phyloP scores from a whole-genome alignment of 768 basidiomycete species.

The Myochromella boudieri region DNA sequence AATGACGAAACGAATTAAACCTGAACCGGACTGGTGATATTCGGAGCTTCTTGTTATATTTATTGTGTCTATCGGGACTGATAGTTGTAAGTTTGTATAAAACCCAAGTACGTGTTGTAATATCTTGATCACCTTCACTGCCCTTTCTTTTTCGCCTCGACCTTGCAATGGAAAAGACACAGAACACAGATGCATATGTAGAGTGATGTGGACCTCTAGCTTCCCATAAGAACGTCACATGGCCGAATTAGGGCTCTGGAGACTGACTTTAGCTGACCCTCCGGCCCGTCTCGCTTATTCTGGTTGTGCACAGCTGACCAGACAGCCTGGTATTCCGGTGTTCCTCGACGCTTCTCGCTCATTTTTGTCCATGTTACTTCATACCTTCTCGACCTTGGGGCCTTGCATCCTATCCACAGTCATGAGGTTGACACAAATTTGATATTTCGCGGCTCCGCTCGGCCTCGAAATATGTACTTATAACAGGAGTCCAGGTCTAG shows the following conservation, averaged over 20 bases:
- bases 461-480: neutral
- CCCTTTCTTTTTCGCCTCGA: too few relatives aligned
- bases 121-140: neutral
- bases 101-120: neutral
- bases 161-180: too few relatives aligned
- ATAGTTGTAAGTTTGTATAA: slow-evolving; percentile 1
- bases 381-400: too few relatives aligned
- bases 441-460: neutral
- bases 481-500: too few relatives aligned
- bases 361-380: too few relatives aligned
- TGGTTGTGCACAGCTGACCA: slow-evolving; percentile 3
- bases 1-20: slow-evolving; percentile 4
- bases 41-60: neutral
- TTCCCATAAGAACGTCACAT: slow-evolving; percentile 1
- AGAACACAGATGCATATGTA: too few relatives aligned
- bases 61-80: neutral
- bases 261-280: neutral
- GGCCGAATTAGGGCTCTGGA: neutral
- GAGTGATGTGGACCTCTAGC: too few relatives aligned
- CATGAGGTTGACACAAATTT: neutral
- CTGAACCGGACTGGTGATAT: neutral
- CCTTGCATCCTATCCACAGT: neutral
- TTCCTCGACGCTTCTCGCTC: too few relatives aligned
- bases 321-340: too few relatives aligned
- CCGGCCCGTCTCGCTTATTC: neutral